Percentiles rank a stretch among this genome's conserved stretches.
These are phyloP conservation scores for Xylariaceae sp. DNA, from an alignment of 2,329 filamentous ascomycete genomes.

Conservation along the genomic window DNA sequence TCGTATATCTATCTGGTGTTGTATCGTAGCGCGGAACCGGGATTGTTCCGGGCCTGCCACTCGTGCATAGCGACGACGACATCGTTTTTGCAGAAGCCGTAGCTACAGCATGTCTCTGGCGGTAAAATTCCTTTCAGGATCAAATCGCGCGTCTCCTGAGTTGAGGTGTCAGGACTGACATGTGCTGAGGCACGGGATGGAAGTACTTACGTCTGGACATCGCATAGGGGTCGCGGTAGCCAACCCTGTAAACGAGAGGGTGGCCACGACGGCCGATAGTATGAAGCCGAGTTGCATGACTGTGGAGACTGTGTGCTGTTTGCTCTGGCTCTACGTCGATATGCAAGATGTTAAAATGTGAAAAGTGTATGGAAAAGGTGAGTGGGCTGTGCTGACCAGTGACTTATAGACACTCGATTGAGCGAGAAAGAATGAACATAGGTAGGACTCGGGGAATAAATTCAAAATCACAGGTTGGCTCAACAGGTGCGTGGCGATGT, in stretches of 20 bases:
- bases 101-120: constrained; percentile 1
- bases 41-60: neutral
- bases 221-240: constrained; percentile 29
- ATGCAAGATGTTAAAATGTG: too few species aligned
- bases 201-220: constrained; percentile 33
- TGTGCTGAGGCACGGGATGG: neutral
- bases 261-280: constrained; percentile 17
- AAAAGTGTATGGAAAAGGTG: too few species aligned
- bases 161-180: neutral
- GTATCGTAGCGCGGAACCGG: constrained; percentile 2
- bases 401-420: too few species aligned
- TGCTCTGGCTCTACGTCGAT: too few species aligned
- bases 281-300: constrained; percentile 20
- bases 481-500: too few species aligned
- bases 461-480: too few species aligned
- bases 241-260: too few species aligned
- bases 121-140: neutral
- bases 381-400: too few species aligned
- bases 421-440: too few species aligned
- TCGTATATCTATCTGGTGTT: constrained; percentile 1
- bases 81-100: constrained; percentile 1
- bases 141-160: neutral
- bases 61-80: constrained; percentile 1
- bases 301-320: too few species aligned
- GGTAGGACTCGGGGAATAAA: too few species aligned